Evolutionary conservation across 352 stramenopile genomes (phyloP).

Genomic region (Globisporangium polare): DNA sequence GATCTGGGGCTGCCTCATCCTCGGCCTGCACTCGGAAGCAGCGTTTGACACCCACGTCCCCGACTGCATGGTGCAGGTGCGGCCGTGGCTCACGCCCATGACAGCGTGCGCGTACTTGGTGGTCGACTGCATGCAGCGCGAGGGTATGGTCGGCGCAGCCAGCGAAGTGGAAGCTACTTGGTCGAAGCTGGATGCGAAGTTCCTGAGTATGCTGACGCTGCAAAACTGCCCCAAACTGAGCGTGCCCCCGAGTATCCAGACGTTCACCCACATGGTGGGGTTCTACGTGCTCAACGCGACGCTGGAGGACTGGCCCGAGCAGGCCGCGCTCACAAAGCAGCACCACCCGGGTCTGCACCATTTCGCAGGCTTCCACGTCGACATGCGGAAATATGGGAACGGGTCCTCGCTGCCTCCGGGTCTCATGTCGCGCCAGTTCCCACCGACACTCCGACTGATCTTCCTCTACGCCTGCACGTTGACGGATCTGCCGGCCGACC

Average conservation of each 20-base stretch:
- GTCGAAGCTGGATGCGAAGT: conserved; percentile 12
- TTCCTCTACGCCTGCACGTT: conserved; percentile 35
- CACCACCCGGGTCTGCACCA: conserved; percentile 27
- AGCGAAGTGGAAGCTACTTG: conserved; percentile 12
- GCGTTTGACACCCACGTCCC: conserved; percentile 5
- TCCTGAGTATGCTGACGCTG: conserved; percentile 20
- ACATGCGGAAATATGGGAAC: conserved; percentile 17
- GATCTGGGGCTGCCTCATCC: conserved; percentile 24
- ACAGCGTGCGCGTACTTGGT: conserved; percentile 38
- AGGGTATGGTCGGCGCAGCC: conserved; percentile 1
- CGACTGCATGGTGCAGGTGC: conserved; percentile 31
- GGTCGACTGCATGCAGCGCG: conserved; percentile 21
- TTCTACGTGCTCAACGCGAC: conserved; percentile 43
- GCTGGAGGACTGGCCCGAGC: conserved; percentile 22
- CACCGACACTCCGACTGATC: conserved; percentile 21
- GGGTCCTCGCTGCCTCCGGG: conserved; percentile 22
- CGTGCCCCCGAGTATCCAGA: conserved; percentile 21
- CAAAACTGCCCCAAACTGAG: conserved; percentile 26
- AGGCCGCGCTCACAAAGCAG: conserved; percentile 21
- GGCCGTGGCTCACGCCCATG: conserved; percentile 28
- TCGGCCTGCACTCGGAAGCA: conserved; percentile 25
- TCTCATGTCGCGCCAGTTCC: conserved; percentile 31
- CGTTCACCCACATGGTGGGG: conserved; percentile 23
- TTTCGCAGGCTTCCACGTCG: conserved; percentile 24
- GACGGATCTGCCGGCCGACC: conserved; percentile 22